Evolutionary conservation across 441 rosid genomes (phyloP).

Genomic region (Gossypium gossypioides): DNA sequence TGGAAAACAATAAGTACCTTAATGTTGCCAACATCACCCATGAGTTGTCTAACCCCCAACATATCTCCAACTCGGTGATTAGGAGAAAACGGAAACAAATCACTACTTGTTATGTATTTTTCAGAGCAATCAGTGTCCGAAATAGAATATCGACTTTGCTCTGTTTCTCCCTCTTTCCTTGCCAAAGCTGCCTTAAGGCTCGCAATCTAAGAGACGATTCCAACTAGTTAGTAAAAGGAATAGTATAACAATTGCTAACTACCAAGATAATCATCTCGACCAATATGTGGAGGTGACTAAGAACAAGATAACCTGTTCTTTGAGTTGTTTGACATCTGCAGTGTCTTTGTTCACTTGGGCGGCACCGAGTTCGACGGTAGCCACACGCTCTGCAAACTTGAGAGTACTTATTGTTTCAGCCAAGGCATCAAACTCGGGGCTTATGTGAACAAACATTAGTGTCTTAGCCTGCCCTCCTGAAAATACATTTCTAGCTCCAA

Average conservation of each 20-base stretch:
- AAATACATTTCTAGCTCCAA: constrained; percentile 11
- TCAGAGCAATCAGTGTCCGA: constrained; percentile 43
- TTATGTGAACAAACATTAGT: constrained; percentile 69
- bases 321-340: constrained; percentile 57
- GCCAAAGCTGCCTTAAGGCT: constrained; percentile 76
- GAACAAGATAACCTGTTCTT: constrained; percentile 43
- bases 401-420: constrained; percentile 70
- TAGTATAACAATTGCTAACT: not conserved
- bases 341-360: constrained; percentile 57
- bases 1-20: constrained; percentile 38
- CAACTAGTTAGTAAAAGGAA: constrained; percentile 3
- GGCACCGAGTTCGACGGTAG: constrained; percentile 67
- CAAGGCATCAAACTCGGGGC: constrained; percentile 58
- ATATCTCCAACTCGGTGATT: constrained; percentile 29
- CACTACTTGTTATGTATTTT: constrained; percentile 38
- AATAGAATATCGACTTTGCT: constrained; percentile 31
- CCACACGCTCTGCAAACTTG: constrained; percentile 70
- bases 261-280: not conserved
- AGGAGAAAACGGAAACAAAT: constrained; percentile 32
- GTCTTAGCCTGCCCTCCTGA: constrained; percentile 81
- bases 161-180: constrained; percentile 55
- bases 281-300: not conserved
- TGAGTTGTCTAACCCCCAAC: constrained; percentile 36
- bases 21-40: constrained; percentile 61
- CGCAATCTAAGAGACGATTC: constrained; percentile 46